Evolutionary conservation across 768 basidiomycete genomes (phyloP).

Genomic region (Boletellus ananiceps): DNA sequence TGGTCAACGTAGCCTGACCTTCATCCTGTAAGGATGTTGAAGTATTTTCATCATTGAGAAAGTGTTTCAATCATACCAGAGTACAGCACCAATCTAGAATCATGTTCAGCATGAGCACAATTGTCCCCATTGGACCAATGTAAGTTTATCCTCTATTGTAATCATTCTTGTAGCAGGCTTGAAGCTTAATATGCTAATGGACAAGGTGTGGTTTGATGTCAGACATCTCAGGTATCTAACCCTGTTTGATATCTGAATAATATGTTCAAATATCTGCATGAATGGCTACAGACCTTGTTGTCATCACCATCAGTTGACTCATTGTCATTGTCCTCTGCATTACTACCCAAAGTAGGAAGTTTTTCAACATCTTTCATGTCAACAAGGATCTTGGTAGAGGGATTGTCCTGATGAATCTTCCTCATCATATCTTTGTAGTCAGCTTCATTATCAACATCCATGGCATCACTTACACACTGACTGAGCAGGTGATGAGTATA

Average conservation of each 20-base stretch:
- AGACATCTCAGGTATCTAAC: neutral
- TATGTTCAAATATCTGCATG: neutral
- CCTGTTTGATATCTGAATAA: too few species aligned
- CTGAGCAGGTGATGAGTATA: neutral
- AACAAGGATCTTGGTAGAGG: slow-evolving; percentile 1
- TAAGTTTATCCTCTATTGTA: slow-evolving; percentile 3
- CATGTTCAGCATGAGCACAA: slow-evolving; percentile 1
- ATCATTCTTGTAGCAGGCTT: slow-evolving; percentile 1
- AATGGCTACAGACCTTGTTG: neutral
- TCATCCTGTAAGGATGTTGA: neutral
- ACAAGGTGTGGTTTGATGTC: neutral
- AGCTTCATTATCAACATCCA: slow-evolving; percentile 9
- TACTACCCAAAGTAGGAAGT: neutral
- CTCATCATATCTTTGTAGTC: slow-evolving; percentile 17
- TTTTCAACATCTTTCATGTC: slow-evolving; percentile 4
- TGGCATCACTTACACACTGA: neutral
- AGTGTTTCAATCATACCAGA: neutral
- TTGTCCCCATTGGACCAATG: neutral
- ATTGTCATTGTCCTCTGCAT: neutral
- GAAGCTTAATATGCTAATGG: slow-evolving; percentile 4
- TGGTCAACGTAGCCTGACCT: neutral
- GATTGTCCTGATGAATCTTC: slow-evolving; percentile 1
- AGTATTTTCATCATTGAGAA: neutral
- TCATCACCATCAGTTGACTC: neutral
- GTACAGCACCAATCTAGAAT: slow-evolving; percentile 8